A percentile compares a stretch with the other conserved stretches of the same genome.
phyloP scores from a whole-genome alignment of 225 moss, liverwort and hornwort species.

The Physcomitrellopsis africana region DNA sequence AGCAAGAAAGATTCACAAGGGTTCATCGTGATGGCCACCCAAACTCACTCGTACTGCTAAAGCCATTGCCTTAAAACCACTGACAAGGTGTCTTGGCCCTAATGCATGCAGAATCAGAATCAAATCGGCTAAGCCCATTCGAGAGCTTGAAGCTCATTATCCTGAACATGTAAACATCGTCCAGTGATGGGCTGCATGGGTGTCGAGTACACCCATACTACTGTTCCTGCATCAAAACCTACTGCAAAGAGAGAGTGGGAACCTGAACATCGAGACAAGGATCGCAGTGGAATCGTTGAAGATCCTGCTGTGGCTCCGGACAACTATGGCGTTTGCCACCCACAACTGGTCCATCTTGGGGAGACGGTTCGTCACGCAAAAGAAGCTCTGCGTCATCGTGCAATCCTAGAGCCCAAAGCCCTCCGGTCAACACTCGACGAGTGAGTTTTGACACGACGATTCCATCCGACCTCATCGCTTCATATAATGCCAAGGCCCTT shows the following conservation, averaged over 20 bases:
- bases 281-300: slow-evolving; percentile 24
- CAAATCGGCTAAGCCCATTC: not conserved
- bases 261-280: slow-evolving; percentile 11
- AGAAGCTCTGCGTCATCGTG: slow-evolving; percentile 42
- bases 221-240: not conserved
- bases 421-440: slow-evolving; percentile 36
- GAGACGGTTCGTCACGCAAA: slow-evolving; percentile 19
- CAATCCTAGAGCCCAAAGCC: slow-evolving; percentile 44
- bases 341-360: not conserved
- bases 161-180: not conserved
- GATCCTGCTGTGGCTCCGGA: slow-evolving; percentile 29
- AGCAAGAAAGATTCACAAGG: not conserved
- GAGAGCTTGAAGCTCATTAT: not conserved
- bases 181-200: not conserved
- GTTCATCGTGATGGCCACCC: not conserved
- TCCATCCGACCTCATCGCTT: slow-evolving; percentile 49
- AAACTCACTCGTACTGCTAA: not conserved
- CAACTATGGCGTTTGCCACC: slow-evolving; percentile 11
- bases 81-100: not conserved
- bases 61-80: not conserved
- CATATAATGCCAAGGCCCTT: slow-evolving; percentile 45
- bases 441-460: slow-evolving; percentile 47
- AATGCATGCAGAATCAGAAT: not conserved
- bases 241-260: not conserved
- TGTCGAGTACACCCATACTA: not conserved